Evolutionary conservation across 495 filamentous ascomycete genomes (phyloP), one percentile per base, ranked within the genome.

Genomic region (Aspergillus ostianus): DNA sequence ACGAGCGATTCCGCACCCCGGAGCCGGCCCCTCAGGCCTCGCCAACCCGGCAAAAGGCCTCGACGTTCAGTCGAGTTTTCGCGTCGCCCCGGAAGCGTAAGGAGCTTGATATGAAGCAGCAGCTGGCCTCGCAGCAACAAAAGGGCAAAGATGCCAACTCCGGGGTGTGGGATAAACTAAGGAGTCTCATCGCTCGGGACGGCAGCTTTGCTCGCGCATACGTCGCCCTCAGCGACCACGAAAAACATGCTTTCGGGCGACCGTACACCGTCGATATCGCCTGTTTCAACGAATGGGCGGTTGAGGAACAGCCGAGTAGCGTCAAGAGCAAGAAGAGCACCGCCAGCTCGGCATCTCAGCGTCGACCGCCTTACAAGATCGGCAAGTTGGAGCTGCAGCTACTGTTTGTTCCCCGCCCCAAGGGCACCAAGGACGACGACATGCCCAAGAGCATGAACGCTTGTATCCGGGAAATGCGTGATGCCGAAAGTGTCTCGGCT

Each of bases 371-470:
- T 15, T 98, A 98, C 77, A 91, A 91, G 73, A 86, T 98, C 65
- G 94, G 91, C 44, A 96, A 97, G 75, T 78, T 98, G 48, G 90
- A 96, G 67, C 79, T 98, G 46, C 94, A 98, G 75, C 79, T 98
- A 6, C 77, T 98, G 6, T 98, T 94, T 67, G 92, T 98, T 1
- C 94, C 94, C 1, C 93, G 91, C 65, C 93, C 94, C 0, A 90
- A 90, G 77, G 90, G 88, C 47, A 82, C 86, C n/a, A 86, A 87
- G 56, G 93, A 97, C 58, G 92, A 96, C 32, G 94, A 97, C 63
- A 96, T 98, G 89, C 94, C 94, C 17, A 96, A 97, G 85, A 97
- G 93, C 74, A 96, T 98, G 91, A 93, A 90, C 68, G 86, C 88
- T 46, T 95, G 91, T 69, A 90, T 98, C 61, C 82, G 94, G 13